A percentile compares a stretch with the other conserved stretches of the same genome.
Evolutionary conservation across 2,329 filamentous ascomycete species (phyloP).

Genomic region (Magnaporthiopsis poae): DNA sequence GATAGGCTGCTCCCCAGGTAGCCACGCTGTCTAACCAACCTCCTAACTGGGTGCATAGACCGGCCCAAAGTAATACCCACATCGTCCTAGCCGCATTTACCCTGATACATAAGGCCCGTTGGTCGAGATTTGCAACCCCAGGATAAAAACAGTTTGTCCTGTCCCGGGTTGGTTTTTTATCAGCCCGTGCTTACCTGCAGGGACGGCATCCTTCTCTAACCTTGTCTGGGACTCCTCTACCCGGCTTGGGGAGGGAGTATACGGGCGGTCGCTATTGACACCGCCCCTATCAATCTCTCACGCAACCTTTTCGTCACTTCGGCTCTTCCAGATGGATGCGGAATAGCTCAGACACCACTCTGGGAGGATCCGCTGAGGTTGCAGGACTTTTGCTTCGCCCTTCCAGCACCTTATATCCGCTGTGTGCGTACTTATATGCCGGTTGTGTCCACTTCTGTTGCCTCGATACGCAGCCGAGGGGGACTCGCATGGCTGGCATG

Average conservation of each 20-base stretch:
- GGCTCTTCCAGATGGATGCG: background rate
- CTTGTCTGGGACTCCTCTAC: background rate
- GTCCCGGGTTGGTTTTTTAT: background rate
- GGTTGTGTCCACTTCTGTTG: constrained; percentile 1
- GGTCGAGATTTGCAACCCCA: no score
- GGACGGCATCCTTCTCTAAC: background rate
- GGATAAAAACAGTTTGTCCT: background rate
- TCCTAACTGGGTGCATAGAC: no score
- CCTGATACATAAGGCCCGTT: no score
- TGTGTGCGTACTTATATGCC: constrained; percentile 5
- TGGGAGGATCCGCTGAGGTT: background rate
- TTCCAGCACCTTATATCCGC: background rate
- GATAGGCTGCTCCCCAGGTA: no score
- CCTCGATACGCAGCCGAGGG: background rate
- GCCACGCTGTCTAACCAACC: no score
- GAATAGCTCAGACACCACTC: constrained; percentile 1
- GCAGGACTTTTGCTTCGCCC: background rate
- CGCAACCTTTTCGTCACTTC: background rate
- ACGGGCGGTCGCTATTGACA: background rate
- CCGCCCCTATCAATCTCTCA: constrained; percentile 2
- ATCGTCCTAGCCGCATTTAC: no score
- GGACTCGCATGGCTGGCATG: background rate
- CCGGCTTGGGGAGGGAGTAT: background rate
- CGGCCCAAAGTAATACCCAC: no score
- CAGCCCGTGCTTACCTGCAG: background rate